Base-by-base conservation (phyloP, 2,329 filamentous ascomycete species). In the Hymenotorrendiella dingleyae region DNA sequence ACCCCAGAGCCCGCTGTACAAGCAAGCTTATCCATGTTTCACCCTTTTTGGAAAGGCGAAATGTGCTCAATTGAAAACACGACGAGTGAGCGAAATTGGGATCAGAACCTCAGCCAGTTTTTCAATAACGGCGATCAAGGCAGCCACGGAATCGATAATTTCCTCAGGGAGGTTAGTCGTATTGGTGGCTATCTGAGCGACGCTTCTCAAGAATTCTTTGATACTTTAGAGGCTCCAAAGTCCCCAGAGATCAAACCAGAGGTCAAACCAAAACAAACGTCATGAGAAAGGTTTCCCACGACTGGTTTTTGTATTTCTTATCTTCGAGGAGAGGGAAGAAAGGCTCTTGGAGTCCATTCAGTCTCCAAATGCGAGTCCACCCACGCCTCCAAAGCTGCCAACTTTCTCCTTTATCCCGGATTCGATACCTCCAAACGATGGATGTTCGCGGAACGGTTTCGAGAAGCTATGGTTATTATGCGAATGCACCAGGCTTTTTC, bases 11-110 rank as follows among this genome's bases (percentile, higher is more conserved):
- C 57, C n/a, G 28, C 38, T 3, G 40, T 58, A 14, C 40, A 42
- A 29, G 50, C 53, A 9, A 48, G 53, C 28, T 49, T 61, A 6
- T 51, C 56, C 1, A 52, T 62, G 49, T 60, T 52, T 28, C 50
- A 58, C 40, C 52, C 43, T 3, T 35, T 45, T 7, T 63, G 60
- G 60, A 58, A 61, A 17, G 29, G 17, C 16, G 23, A 55, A 19
- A 58, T 57, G 52, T 46, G 49, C 29, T 52, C 51, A n/a, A 48
- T 56, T 27, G 49, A 55, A 27, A 22, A 46, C 6, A 52, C 45
- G 2, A 50, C 43, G 9, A 26, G 40, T 11, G 45, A 38, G 20
- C 55, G 59, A 33, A 27, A 40, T 8, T 62, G 54, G 54, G 42
- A 51, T 14, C 11, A 26, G 7, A 34, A 54, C 20, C 45, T 59